Evolutionary conservation across 257 asterid species (phyloP), one percentile per base, ranked within the genome.

Genomic region (Lavandula angustifolia): DNA sequence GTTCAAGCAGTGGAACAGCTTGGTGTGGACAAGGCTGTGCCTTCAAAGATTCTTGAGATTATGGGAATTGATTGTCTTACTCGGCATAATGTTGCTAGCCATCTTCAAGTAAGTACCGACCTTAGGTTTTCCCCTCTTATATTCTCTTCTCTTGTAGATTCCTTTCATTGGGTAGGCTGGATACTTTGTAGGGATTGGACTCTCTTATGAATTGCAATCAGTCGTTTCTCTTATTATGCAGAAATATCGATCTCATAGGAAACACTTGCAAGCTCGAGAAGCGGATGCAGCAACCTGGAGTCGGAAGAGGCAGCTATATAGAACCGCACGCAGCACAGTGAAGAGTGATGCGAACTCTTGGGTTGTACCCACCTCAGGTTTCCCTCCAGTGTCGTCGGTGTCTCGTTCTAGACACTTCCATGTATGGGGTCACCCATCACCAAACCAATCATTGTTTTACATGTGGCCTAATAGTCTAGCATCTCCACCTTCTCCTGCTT

Each of bases 21-120:
- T 18, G 98, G 98, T n/a, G 83, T 89, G 76, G 98, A 92, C 69
- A 92, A 92, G 84, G 98, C 96, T 5, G 98, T 92, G 54, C 98
- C 98, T 75, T 92, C 98, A 0, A 84, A 89, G 73, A 92, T 92
- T 79, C 80, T 92, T 49, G 98, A 89, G 80, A 82, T 87, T 12
- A 92, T 92, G 98, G 95, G 97, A 70, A 82, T 80, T 17, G 88
- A 89, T 77, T 85, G 96, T 73, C 98, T 92, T 65, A 92, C 98
- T 62, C 95, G 98, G 67, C 98, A 92, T 71, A 89, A 92, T 54
- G 78, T 92, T 59, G 98, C 98, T 9, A 92, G 98, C 75, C 98
- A 92, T 85, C 98, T 92, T 75, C 98, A 92, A 75, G 98, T 91
- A 80, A 22, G 73, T 42, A 85, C 44, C 9, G 40, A 3, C 31